Conservation (phyloP, 2,329 filamentous ascomycete genomes). For the Nothophaeocryptopus gaeumannii region DNA sequence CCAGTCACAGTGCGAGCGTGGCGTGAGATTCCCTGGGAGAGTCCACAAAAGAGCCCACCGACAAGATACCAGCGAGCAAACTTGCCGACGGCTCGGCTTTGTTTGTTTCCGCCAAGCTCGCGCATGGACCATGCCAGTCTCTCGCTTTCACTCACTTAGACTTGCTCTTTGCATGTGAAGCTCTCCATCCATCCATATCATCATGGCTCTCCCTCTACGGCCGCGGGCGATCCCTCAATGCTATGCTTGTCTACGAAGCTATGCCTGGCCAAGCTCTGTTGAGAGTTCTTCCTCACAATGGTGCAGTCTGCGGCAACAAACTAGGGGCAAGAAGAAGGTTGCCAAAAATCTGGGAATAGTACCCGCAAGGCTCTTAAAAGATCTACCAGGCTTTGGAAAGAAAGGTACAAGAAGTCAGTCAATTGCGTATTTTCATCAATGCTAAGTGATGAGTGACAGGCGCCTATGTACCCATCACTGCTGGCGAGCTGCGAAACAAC, state of each 20-base stretch:
- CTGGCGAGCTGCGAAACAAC: conserved; percentile 54
- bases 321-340: conserved; percentile 38
- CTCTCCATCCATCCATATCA: neutral
- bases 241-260: conserved; percentile 30
- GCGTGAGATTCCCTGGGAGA: too few relatives aligned
- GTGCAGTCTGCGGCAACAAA: conserved; percentile 27
- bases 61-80: too few relatives aligned
- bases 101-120: too few relatives aligned
- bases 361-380: conserved; percentile 51
- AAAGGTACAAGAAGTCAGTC: conserved; percentile 36
- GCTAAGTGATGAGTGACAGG: conserved; percentile 39
- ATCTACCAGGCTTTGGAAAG: conserved; percentile 52
- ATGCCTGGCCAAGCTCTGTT: conserved; percentile 18
- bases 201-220: conserved; percentile 26
- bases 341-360: conserved; percentile 37
- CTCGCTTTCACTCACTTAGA: conserved; percentile 1
- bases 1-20: too few relatives aligned
- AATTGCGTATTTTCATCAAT: neutral
- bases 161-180: conserved; percentile 5
- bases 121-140: too few relatives aligned
- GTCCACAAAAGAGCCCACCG: too few relatives aligned
- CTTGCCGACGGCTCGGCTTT: too few relatives aligned
- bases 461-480: conserved; percentile 51
- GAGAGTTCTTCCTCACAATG: conserved; percentile 10
- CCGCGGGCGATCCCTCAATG: conserved; percentile 28